A percentile compares a stretch with the other conserved stretches of the same genome.
Conservation (phyloP, 148 eudicot genomes). For the Rhododendron simsii region DNA sequence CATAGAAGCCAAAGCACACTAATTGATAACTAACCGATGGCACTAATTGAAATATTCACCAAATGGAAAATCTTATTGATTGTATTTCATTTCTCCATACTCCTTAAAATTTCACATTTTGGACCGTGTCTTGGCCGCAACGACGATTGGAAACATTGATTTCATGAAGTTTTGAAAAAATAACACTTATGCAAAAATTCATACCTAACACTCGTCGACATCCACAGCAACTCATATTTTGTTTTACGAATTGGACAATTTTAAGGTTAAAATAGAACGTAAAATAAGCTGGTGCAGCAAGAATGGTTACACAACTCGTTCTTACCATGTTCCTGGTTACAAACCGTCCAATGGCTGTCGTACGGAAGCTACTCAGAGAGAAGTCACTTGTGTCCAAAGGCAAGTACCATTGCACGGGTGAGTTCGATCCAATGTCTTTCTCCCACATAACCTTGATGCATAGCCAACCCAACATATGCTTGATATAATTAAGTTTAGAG, state of each 20-base stretch:
- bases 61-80: not conserved
- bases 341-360: conserved; percentile 77
- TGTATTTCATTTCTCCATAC: not conserved
- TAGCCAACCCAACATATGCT: not conserved
- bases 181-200: not conserved
- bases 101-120: not conserved
- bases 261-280: not conserved
- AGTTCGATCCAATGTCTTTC: conserved; percentile 68
- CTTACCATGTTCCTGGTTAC: conserved; percentile 73
- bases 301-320: conserved; percentile 1
- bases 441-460: conserved; percentile 69
- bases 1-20: not conserved
- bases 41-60: not conserved
- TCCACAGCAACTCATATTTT: not conserved
- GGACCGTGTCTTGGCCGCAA: not conserved
- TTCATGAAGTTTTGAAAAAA: not conserved
- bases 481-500: not conserved
- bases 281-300: not conserved
- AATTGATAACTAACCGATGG: no score
- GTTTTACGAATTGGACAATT: not conserved
- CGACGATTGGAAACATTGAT: no score
- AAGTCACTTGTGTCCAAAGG: conserved; percentile 80
- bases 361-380: conserved; percentile 75
- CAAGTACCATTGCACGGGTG: conserved; percentile 92
- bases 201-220: not conserved